Base-by-base conservation (phyloP, 225 moss, liverwort and hornwort species). In the Thuidium tamariscinum region DNA sequence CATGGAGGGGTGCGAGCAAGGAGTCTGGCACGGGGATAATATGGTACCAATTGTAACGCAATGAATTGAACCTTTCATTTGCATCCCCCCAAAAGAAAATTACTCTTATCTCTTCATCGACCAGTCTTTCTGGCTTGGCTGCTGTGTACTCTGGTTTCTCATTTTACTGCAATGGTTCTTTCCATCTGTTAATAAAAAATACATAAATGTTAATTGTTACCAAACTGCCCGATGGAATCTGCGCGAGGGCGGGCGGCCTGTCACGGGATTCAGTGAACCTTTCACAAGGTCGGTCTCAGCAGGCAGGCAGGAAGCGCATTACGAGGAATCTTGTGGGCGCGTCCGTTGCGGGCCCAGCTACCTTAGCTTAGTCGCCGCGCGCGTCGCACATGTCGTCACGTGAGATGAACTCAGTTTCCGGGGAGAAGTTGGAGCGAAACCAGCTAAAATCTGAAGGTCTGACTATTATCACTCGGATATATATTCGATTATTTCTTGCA, bases 241-340 rank as follows among this genome's bases (percentile, higher is more conserved):
- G 52, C 79, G 51, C 32, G 57, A 82, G 29, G 73, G 57, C 85
- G 29, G 73, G 54, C 55, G 25, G 55, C 64, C 25, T 19, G 85
- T 68, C 87, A 74, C 76, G 84, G 54, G 87, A 90, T 85, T 71
- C 85, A 63, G 70, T 81, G 90, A 87, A 87, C 90, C 85, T 90
- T 82, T 63, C 82, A 85, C 64, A 27, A 42, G 34, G 76, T 85
- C 87, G 37, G 84, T 36, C 66, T 76, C 3, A 14, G n/a, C 36
- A 27, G 52, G 13, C 25, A 36, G 37, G n/a, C 65, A 21, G 42
- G 8, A 6, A 39, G 70, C 32, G 51, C 59, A 39, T 49, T 7
- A 48, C 29, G 49, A 15, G 84, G 87, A 90, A 90, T 87, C 90
- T 90, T 54, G 67, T 41, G 75, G n/a, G 60, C 20, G 56, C 55